Base-by-base conservation (phyloP, 192 early-diverging fungal genomes). In the Chytriomyces confervae region DNA sequence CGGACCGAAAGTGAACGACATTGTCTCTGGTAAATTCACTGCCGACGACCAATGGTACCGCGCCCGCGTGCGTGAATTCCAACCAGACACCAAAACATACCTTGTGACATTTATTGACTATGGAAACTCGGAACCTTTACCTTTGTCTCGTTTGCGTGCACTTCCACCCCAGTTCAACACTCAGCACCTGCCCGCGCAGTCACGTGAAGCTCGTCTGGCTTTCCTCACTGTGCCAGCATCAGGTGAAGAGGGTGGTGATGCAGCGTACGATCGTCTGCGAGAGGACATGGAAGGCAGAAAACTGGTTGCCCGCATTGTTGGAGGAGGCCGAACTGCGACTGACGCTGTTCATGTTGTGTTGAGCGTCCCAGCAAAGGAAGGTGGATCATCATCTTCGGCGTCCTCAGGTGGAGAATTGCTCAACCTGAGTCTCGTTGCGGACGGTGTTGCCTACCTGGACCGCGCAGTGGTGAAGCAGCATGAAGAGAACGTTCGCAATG, bases 21-120 rank as follows among this genome's bases (percentile, higher is more conserved):
- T 91, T 47, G 86, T 93, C 49, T 85, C 91, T 76, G 96, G 94
- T 23, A 90, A 94, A 82, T 98, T 97, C 87, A 91, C 94, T 0
- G 91, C 86, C 76, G 96, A 97, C 76, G 87, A 94, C 67, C 85
- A 90, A 77, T 97, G 96, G 89, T 96, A 96, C 78, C 93, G 97
- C 50, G 97, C 95, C 46, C 91, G 91, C 72, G 87, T 99, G 18
- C 83, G 86, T 49, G 89, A 88, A 66, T 82, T 88, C 16, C 80
- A 92, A 48, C 75, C 88, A 2, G 92, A 88, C 11, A 75, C 78
- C 18, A 88, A 89, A 79, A 77, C 83, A n/a, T 91, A 86, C 66
- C 85, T 93, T 49, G 92, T 99, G 3, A 72, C 90, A 6, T 99
- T 97, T 81, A 83, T 97, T 61, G 97, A 99, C 85, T 98, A 95